A percentile compares a stretch with the other conserved stretches of the same genome.
Evolutionary conservation across 768 basidiomycete species (phyloP).

Genomic region (Lactarius deliciosus): DNA sequence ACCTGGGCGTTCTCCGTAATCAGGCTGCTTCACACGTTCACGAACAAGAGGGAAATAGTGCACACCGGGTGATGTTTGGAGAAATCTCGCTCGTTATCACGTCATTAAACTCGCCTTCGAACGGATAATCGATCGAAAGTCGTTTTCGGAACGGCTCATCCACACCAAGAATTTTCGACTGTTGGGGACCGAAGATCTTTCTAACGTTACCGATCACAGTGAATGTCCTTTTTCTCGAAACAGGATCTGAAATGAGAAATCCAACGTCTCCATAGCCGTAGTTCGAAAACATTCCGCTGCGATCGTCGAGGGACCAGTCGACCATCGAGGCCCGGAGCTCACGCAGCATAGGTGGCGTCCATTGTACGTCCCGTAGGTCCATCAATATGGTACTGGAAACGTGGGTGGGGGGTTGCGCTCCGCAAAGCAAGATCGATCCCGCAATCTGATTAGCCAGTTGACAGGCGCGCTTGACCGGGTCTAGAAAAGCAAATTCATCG

Average conservation of each 20-base stretch:
- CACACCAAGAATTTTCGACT: conserved; percentile 9
- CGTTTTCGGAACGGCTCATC: conserved; percentile 14
- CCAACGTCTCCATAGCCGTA: conserved; percentile 18
- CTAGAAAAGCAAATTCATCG: not conserved
- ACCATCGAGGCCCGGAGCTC: conserved; percentile 23
- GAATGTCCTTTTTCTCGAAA: conserved; percentile 13
- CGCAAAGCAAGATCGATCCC: conserved; percentile 10
- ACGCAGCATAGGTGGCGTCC: conserved; percentile 16
- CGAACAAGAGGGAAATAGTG: not conserved
- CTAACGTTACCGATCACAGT: not conserved
- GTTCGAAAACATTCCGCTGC: conserved; percentile 18
- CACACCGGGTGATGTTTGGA: conserved; percentile 6
- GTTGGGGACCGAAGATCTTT: conserved; percentile 8
- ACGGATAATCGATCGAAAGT: conserved; percentile 5
- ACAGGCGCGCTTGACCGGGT: conserved; percentile 11
- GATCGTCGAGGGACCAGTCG: conserved; percentile 10
- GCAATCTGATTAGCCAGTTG: conserved; percentile 19
- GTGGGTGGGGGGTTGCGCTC: conserved; percentile 11
- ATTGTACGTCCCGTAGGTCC: conserved; percentile 11
- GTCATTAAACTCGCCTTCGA: conserved; percentile 13
- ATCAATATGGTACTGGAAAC: conserved; percentile 3
- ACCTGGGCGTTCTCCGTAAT: not conserved
- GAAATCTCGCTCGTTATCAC: conserved; percentile 11
- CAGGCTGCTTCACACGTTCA: not conserved
- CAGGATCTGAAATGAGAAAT: conserved; percentile 11